Evolutionary conservation across 208 protist species (phyloP), one percentile per base, ranked within the genome.

Genomic region (Crithidia expoeki): DNA sequence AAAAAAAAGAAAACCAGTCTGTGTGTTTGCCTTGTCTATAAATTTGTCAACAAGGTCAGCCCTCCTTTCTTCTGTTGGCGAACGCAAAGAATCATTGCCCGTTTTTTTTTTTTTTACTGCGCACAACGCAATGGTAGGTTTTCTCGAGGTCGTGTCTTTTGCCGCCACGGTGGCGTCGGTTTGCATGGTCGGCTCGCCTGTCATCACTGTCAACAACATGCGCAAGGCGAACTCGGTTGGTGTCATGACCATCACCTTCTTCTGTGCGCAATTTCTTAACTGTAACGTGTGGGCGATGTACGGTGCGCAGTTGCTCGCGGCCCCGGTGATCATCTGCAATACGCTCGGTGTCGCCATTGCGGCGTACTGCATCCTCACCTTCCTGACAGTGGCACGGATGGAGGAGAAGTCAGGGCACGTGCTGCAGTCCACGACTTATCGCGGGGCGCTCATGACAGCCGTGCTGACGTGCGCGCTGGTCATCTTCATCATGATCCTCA

Each of bases 251-350:
- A 84, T 86, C 63, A 84, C 76, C 21, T 92, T 85, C 52, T 92
- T 92, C 59, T 84, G 77, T 36, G 86, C 86, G n/a, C 80, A 85
- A 69, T 75, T 85, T 30, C 60, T 82, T 23, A 92, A 89, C 70
- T 92, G 80, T 28, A 71, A 68, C 32, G 74, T 92, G 49, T 92
- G 86, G 83, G 68, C 80, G 38, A 74, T 89, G 76, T 92, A 89
- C 68, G 83, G 83, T 34, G 78, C 84, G 4, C 61, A 81, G 60
- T 68, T 56, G 14, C 12, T 34, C 0, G 68, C 70, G 21, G 23
- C 67, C 10, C 77, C 82, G 7, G 74, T 89, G 14, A 83, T 89
- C 46, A 68, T 79, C 38, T 89, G 86, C 68, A 88, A 86, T 53
- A 72, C 46, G 1, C 44, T 87, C 25, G 86, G 86, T 46, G 78